phyloP scores from a whole-genome alignment of 2,329 filamentous ascomycete genomes.

The Pseudogymnoascus sp. region DNA sequence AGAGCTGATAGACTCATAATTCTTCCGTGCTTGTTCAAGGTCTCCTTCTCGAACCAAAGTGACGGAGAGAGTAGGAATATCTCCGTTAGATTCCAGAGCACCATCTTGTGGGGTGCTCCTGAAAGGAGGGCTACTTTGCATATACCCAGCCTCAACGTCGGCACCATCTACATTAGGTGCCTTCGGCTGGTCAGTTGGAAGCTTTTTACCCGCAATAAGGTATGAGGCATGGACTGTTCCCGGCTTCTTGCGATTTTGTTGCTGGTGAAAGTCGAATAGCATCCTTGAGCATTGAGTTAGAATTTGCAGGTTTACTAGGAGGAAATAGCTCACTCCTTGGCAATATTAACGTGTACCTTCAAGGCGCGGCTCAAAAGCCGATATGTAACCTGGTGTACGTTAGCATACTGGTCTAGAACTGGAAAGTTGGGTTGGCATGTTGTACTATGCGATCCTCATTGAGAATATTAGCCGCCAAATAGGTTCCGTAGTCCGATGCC shows the following conservation, averaged over 20 bases:
- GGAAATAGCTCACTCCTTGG: conserved; percentile 64
- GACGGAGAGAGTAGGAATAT: conserved; percentile 48
- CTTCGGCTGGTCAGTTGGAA: not conserved
- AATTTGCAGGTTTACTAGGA: not conserved
- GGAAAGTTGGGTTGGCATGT: not conserved
- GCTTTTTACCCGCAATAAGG: conserved; percentile 67
- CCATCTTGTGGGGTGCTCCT: conserved; percentile 42
- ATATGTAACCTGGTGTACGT: conserved; percentile 68
- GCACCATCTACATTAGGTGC: not conserved
- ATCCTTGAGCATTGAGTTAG: conserved; percentile 50
- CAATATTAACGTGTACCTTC: conserved; percentile 76
- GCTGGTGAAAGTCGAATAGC: conserved; percentile 77
- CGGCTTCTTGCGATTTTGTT: conserved; percentile 68
- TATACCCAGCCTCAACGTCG: conserved; percentile 60
- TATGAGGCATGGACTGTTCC: conserved; percentile 88
- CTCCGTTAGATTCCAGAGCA: conserved; percentile 40
- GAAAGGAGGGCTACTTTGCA: conserved; percentile 53
- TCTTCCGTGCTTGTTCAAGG: conserved; percentile 43
- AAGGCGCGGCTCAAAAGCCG: conserved; percentile 74
- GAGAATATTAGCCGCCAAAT: conserved; percentile 30
- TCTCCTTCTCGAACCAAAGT: conserved; percentile 67
- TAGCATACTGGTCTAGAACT: conserved; percentile 1
- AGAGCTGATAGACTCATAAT: conserved; percentile 65
- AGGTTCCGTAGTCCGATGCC: conserved; percentile 28
- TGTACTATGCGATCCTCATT: conserved; percentile 31